phyloP scores from a whole-genome alignment of 495 filamentous ascomycete species.

The Penicillium taxi region DNA sequence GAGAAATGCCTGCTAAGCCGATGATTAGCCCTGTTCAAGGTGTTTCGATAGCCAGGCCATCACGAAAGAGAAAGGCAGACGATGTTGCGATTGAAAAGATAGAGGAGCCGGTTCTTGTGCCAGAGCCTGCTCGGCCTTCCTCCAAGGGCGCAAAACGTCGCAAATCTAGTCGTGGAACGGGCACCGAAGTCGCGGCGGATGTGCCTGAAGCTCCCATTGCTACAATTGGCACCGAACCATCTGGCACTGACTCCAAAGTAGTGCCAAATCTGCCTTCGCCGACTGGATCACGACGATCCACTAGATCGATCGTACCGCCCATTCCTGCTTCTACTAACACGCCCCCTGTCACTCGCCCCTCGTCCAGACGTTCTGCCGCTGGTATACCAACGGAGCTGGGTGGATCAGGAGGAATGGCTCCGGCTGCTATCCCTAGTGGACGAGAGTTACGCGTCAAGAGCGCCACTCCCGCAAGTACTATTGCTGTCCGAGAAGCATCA shows the following conservation, averaged over 20 bases:
- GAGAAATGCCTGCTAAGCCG: conserved; percentile 3
- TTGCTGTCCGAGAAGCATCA: conserved; percentile 43
- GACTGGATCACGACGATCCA: conserved; percentile 22
- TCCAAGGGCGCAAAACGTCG: conserved; percentile 9
- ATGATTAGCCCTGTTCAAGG: conserved; percentile 8
- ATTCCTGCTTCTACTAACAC: conserved; percentile 23
- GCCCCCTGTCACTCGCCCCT: conserved; percentile 31
- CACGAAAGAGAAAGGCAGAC: conserved; percentile 20
- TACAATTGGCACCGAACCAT: conserved; percentile 7
- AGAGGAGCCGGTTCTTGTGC: not conserved
- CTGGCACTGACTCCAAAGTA: conserved; percentile 13
- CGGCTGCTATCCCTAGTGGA: conserved; percentile 12
- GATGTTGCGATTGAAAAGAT: not conserved
- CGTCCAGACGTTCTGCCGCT: conserved; percentile 39
- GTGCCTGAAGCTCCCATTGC: conserved; percentile 5
- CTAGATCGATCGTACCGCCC: conserved; percentile 10
- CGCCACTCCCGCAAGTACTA: conserved; percentile 41
- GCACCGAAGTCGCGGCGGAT: conserved; percentile 34
- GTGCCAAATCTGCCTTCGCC: conserved; percentile 23
- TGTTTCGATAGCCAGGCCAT: conserved; percentile 16
- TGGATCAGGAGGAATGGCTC: conserved; percentile 4
- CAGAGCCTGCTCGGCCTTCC: conserved; percentile 1
- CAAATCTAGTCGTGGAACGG: conserved; percentile 29
- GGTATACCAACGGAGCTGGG: conserved; percentile 30
- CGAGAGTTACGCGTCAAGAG: conserved; percentile 43